Percentiles rank a stretch among this genome's conserved stretches.
phyloP scores from a whole-genome alignment of 768 basidiomycete species.

The Panus rudis region DNA sequence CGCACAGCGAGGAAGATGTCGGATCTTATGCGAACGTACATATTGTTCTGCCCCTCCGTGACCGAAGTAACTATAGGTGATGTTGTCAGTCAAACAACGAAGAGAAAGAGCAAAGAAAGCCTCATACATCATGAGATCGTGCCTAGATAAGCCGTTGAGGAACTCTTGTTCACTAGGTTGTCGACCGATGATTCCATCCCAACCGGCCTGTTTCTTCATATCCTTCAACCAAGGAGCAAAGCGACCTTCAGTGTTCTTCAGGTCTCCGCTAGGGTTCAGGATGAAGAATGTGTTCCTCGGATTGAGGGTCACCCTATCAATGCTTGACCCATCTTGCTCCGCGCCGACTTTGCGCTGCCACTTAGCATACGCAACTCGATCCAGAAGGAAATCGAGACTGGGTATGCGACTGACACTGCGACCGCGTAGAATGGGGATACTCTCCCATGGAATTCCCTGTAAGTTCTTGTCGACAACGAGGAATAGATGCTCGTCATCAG shows the following conservation, averaged over 20 bases:
- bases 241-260: constrained; percentile 72
- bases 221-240: constrained; percentile 74
- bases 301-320: constrained; percentile 52
- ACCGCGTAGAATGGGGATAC: constrained; percentile 77
- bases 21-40: constrained; percentile 78
- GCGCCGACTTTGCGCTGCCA: constrained; percentile 25
- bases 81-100: background rate
- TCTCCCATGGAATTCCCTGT: constrained; percentile 93
- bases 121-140: constrained; percentile 88
- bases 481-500: constrained; percentile 71
- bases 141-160: constrained; percentile 56
- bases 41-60: constrained; percentile 97
- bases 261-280: constrained; percentile 89
- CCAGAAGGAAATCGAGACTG: constrained; percentile 79
- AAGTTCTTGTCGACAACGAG: constrained; percentile 85
- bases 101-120: background rate
- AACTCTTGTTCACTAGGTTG: constrained; percentile 83
- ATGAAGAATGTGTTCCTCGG: constrained; percentile 71
- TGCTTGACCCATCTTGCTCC: constrained; percentile 1
- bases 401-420: constrained; percentile 91
- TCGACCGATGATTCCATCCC: constrained; percentile 76
- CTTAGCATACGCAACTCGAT: constrained; percentile 63
- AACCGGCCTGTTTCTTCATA: constrained; percentile 64
- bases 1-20: constrained; percentile 78
- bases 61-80: constrained; percentile 84